Percentiles rank a stretch among this genome's conserved stretches.
These are phyloP conservation scores for Parmelia sp. DNA, from an alignment of 495 filamentous ascomycete genomes.

Conservation along the genomic window DNA sequence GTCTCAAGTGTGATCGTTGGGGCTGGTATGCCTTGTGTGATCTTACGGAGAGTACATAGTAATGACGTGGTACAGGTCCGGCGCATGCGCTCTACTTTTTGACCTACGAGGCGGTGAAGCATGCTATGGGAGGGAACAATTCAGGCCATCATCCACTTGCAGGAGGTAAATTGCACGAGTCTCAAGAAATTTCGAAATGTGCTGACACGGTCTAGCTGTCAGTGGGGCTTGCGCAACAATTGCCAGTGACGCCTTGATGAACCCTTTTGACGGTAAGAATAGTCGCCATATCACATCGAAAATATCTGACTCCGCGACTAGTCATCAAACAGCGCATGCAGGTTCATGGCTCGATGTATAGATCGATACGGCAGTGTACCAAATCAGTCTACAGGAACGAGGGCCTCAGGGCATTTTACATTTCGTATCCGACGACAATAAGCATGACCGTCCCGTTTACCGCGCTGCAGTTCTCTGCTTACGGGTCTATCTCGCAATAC, in stretches of 20 bases:
- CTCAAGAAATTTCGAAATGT: background rate
- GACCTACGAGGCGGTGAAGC: slow-evolving; percentile 95
- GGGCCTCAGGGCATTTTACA: slow-evolving; percentile 88
- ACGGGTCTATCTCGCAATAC: slow-evolving; percentile 89
- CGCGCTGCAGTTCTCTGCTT: slow-evolving; percentile 90
- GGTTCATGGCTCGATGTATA: slow-evolving; percentile 88
- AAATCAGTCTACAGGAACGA: slow-evolving; percentile 78
- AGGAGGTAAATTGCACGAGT: slow-evolving; percentile 54
- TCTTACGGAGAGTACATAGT: slow-evolving; percentile 23
- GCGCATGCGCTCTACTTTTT: slow-evolving; percentile 98
- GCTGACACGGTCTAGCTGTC: slow-evolving; percentile 51
- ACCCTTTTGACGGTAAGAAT: slow-evolving; percentile 91
- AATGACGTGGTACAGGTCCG: slow-evolving; percentile 57
- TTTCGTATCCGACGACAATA: slow-evolving; percentile 96
- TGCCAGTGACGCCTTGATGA: slow-evolving; percentile 97
- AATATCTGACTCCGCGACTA: slow-evolving; percentile 34
- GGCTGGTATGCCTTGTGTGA: slow-evolving; percentile 57
- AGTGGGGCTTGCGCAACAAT: slow-evolving; percentile 94
- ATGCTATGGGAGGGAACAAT: slow-evolving; percentile 86
- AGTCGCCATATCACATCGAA: background rate
- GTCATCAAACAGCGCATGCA: slow-evolving; percentile 99
- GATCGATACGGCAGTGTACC: slow-evolving; percentile 77
- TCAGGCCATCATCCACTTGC: slow-evolving; percentile 90
- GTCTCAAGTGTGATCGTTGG: slow-evolving; percentile 94
- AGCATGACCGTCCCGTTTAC: slow-evolving; percentile 99